A percentile compares a stretch with the other conserved stretches of the same genome.
These are phyloP conservation scores for Metschnikowia cubensis DNA, from an alignment of 805 yeast genomes.

Conservation along the genomic window DNA sequence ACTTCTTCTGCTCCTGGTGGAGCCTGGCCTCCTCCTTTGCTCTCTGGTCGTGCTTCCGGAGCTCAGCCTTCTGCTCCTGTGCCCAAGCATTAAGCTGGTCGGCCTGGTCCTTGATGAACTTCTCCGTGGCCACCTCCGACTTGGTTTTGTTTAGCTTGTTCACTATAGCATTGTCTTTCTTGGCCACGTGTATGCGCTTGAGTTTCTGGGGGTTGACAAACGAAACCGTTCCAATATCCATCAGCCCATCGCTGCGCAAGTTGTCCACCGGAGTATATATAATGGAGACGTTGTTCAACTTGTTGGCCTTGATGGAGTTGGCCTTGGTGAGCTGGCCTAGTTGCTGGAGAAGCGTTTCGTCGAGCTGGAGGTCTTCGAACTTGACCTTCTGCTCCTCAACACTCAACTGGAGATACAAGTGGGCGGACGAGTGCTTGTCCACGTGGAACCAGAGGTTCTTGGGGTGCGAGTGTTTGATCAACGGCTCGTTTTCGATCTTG, in stretches of 20 bases:
- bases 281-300: conserved; percentile 59
- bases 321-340: conserved; percentile 70
- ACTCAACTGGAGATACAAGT: conserved; percentile 60
- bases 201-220: conserved; percentile 58
- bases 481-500: conserved; percentile 57
- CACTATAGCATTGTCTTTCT: conserved; percentile 54
- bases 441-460: conserved; percentile 80
- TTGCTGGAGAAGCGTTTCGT: conserved; percentile 46
- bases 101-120: conserved; percentile 33
- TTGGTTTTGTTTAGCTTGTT: conserved; percentile 65
- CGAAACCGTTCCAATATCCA: conserved; percentile 78
- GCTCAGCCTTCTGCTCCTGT: conserved; percentile 38
- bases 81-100: conserved; percentile 30
- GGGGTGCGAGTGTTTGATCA: conserved; percentile 58
- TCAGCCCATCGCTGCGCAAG: conserved; percentile 58
- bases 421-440: conserved; percentile 73
- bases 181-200: conserved; percentile 48
- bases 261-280: conserved; percentile 74
- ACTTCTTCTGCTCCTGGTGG: conserved; percentile 37
- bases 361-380: conserved; percentile 31
- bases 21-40: conserved; percentile 33
- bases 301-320: conserved; percentile 72
- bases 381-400: conserved; percentile 44
- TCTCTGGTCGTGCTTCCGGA: conserved; percentile 25
- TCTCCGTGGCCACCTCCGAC: conserved; percentile 48